phyloP scores from a whole-genome alignment of 345 rosid genomes.

The Euclidium syriacum region DNA sequence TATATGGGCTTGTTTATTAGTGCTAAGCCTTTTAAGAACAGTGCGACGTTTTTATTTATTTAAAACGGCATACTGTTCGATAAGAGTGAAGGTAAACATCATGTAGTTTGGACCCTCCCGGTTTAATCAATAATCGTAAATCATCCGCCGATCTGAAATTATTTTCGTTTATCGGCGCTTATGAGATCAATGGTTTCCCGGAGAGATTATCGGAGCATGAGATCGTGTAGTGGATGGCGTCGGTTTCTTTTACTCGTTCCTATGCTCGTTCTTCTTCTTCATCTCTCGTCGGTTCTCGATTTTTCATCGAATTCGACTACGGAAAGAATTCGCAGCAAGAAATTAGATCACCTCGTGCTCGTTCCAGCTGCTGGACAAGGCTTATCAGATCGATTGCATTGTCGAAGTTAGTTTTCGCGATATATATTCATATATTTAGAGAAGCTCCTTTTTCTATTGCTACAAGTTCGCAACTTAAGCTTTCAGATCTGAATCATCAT shows the following conservation, averaged over 20 bases:
- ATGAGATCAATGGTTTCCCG: slow-evolving; percentile 24
- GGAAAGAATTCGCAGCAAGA: slow-evolving; percentile 35
- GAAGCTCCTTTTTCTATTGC: not conserved
- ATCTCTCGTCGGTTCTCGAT: slow-evolving; percentile 52
- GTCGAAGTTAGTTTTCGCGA: slow-evolving; percentile 51
- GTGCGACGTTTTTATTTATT: no score
- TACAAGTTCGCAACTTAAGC: not conserved
- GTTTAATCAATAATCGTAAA: not conserved
- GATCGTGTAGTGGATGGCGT: slow-evolving; percentile 60
- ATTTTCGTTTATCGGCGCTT: not conserved
- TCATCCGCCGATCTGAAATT: not conserved
- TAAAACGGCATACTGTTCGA: not conserved
- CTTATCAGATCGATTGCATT: slow-evolving; percentile 71
- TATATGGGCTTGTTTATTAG: no score
- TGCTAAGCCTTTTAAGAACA: no score
- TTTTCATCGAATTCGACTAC: slow-evolving; percentile 35
- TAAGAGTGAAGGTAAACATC: not conserved
- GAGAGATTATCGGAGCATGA: slow-evolving; percentile 44
- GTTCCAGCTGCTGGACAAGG: slow-evolving; percentile 80
- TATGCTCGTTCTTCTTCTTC: slow-evolving; percentile 51
- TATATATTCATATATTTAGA: not conserved
- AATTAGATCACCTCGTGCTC: slow-evolving; percentile 66
- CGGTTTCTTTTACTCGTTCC: slow-evolving; percentile 51
- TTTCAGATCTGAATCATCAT: not conserved
- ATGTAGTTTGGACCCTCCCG: not conserved